Evolutionary conservation across 1,284 basidiomycete species (phyloP).

Genomic region (Apiotrichum domesticum): DNA sequence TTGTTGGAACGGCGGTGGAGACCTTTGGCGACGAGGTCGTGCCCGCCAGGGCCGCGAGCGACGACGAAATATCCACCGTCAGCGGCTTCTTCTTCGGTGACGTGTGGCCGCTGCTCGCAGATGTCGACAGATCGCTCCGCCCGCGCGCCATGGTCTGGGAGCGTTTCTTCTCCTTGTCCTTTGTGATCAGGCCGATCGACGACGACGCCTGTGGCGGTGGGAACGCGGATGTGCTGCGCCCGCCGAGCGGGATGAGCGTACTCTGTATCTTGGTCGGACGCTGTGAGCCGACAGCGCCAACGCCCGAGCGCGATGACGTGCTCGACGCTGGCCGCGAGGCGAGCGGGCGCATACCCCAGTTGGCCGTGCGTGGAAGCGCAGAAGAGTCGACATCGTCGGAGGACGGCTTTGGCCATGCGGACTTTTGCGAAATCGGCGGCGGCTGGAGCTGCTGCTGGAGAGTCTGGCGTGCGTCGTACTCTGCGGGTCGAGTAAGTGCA

Average conservation of each 20-base stretch:
- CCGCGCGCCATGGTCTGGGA: constrained; percentile 30
- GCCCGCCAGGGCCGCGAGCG: neutral
- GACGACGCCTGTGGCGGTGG: constrained; percentile 57
- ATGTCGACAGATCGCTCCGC: constrained; percentile 33
- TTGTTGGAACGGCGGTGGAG: neutral
- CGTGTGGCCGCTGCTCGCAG: constrained; percentile 23
- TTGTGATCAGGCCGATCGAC: constrained; percentile 52
- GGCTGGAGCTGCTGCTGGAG: constrained; percentile 32
- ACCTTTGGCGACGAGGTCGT: constrained; percentile 27
- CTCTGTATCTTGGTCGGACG: constrained; percentile 31
- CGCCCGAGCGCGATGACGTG: neutral
- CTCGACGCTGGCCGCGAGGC: constrained; percentile 8
- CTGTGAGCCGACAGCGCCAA: constrained; percentile 21
- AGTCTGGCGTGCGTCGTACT: constrained; percentile 41
- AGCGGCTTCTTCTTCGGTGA: constrained; percentile 38
- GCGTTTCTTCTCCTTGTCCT: constrained; percentile 19
- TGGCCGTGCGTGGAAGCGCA: constrained; percentile 70
- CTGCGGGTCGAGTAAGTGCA: constrained; percentile 50
- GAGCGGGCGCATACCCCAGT: constrained; percentile 56
- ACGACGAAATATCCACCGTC: constrained; percentile 1
- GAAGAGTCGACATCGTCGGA: constrained; percentile 39
- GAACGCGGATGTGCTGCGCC: constrained; percentile 29
- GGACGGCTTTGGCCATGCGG: constrained; percentile 35
- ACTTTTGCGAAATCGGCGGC: constrained; percentile 26
- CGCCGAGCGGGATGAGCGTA: constrained; percentile 38